Percentiles rank a stretch among this genome's conserved stretches.
Conservation (phyloP, 371 early-diverging fungal species). For the Nematocida homosporus region DNA sequence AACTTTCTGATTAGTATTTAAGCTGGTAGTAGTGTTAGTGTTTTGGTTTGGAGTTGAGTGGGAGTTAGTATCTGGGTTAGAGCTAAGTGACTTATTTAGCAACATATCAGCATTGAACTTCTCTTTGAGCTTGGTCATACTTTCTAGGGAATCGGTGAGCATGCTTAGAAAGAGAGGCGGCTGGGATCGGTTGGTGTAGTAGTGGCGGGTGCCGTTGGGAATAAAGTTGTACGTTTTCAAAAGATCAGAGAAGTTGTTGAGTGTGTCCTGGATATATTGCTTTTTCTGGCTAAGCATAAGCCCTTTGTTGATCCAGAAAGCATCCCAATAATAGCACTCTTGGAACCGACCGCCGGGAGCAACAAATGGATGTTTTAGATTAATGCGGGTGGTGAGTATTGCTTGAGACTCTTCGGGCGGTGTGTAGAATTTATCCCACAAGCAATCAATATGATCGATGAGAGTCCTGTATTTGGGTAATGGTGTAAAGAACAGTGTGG, state of each 20-base stretch:
- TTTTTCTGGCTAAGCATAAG: slow-evolving; percentile 71
- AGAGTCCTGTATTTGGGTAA: too few species aligned
- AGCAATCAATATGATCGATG: too few species aligned
- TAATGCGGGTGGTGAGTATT: too few species aligned
- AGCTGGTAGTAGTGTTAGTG: not conserved
- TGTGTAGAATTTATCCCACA: too few species aligned
- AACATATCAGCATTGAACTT: not conserved
- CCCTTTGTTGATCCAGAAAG: slow-evolving; percentile 77
- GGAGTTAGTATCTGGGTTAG: not conserved
- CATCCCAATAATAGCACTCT: slow-evolving; percentile 85
- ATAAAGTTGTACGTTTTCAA: slow-evolving; percentile 75
- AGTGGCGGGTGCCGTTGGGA: slow-evolving; percentile 78
- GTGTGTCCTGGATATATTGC: slow-evolving; percentile 70
- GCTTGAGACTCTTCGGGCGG: too few species aligned
- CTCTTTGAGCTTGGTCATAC: not conserved
- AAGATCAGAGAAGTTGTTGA: slow-evolving; percentile 72
- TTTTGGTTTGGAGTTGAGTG: too few species aligned
- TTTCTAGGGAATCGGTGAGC: slow-evolving; percentile 20
- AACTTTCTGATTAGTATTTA: slow-evolving; percentile 3
- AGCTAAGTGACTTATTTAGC: not conserved
- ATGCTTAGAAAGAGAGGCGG: slow-evolving; percentile 71
- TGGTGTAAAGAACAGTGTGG: too few species aligned
- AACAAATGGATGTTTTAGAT: slow-evolving; percentile 67
- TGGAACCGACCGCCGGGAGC: slow-evolving; percentile 82
- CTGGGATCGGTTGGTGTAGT: slow-evolving; percentile 79